Evolutionary conservation across 768 basidiomycete species (phyloP).

Genomic region (Sistotremastrum niveocremeum): DNA sequence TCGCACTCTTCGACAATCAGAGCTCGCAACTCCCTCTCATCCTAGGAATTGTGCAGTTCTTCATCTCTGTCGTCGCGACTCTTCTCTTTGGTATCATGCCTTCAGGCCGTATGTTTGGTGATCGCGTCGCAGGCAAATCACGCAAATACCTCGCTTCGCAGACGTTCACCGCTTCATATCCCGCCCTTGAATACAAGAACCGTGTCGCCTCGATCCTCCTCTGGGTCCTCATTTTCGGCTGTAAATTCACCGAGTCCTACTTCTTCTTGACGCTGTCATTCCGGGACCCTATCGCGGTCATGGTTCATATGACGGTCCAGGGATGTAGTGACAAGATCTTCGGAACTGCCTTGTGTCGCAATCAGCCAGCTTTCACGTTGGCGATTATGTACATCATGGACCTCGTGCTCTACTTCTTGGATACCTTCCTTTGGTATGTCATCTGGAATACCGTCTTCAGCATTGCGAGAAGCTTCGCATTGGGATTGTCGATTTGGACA

Average conservation of each 20-base stretch:
- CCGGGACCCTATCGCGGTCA: constrained; percentile 82
- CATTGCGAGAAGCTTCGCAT: constrained; percentile 73
- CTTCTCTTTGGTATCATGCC: constrained; percentile 85
- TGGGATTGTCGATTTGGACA: constrained; percentile 97
- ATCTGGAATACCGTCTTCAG: constrained; percentile 97
- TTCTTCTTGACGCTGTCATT: constrained; percentile 96
- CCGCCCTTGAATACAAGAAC: constrained; percentile 41
- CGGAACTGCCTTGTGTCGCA: constrained; percentile 69
- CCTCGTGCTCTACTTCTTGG: constrained; percentile 90
- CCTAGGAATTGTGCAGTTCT: constrained; percentile 93
- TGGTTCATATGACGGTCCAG: constrained; percentile 95
- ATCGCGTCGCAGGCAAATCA: constrained; percentile 88
- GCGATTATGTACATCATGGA: constrained; percentile 99
- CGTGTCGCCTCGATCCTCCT: constrained; percentile 71
- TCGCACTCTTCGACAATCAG: constrained; percentile 68
- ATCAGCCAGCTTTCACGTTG: constrained; percentile 90
- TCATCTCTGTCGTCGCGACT: constrained; percentile 77
- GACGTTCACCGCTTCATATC: constrained; percentile 96
- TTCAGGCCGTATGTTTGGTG: constrained; percentile 97
- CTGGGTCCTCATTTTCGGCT: constrained; percentile 89
- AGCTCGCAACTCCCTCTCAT: constrained; percentile 63
- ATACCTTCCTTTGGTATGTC: constrained; percentile 99
- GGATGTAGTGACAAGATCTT: constrained; percentile 81
- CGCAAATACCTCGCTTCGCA: constrained; percentile 97
- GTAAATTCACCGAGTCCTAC: constrained; percentile 95